A percentile compares a stretch with the other conserved stretches of the same genome.
Conservation (phyloP, 176 grass and related monocot species). For the Carex pumila region DNA sequence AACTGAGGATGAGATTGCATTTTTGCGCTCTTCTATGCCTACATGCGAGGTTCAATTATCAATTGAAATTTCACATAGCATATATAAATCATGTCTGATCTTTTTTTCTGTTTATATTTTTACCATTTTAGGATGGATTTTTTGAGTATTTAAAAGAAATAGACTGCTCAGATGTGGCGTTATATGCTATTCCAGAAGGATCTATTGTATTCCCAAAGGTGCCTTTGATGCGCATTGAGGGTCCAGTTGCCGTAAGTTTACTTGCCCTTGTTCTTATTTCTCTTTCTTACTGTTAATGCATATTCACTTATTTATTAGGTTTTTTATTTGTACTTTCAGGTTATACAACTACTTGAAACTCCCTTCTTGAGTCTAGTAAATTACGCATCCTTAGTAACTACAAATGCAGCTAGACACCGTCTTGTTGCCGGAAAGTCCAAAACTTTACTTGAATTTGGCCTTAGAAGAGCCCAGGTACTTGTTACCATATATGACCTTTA, state of each 20-base stretch:
- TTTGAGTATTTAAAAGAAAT: conserved; percentile 42
- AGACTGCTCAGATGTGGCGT: conserved; percentile 39
- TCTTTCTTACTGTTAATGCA: neutral
- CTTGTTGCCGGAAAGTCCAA: conserved; percentile 85
- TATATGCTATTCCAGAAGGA: conserved; percentile 41
- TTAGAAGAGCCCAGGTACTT: conserved; percentile 76
- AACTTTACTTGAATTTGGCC: conserved; percentile 85
- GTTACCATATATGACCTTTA: neutral
- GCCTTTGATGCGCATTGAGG: conserved; percentile 48
- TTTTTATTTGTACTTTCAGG: conserved; percentile 26
- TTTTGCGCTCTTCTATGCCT: conserved; percentile 38
- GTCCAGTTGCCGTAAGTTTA: conserved; percentile 30
- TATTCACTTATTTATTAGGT: neutral
- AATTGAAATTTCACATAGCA: neutral
- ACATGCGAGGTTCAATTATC: conserved; percentile 34
- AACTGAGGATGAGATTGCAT: conserved; percentile 30
- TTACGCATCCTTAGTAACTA: conserved; percentile 92
- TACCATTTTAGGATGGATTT: conserved; percentile 33
- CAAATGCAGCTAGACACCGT: conserved; percentile 87
- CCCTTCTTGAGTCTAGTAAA: conserved; percentile 90
- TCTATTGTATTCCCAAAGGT: conserved; percentile 51
- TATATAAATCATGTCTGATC: neutral
- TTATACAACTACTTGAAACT: conserved; percentile 90
- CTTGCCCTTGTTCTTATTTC: neutral
- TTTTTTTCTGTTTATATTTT: neutral